A percentile compares a stretch with the other conserved stretches of the same genome.
Evolutionary conservation across 805 yeast species (phyloP).

Genomic region (Priceomyces haplophilus): DNA sequence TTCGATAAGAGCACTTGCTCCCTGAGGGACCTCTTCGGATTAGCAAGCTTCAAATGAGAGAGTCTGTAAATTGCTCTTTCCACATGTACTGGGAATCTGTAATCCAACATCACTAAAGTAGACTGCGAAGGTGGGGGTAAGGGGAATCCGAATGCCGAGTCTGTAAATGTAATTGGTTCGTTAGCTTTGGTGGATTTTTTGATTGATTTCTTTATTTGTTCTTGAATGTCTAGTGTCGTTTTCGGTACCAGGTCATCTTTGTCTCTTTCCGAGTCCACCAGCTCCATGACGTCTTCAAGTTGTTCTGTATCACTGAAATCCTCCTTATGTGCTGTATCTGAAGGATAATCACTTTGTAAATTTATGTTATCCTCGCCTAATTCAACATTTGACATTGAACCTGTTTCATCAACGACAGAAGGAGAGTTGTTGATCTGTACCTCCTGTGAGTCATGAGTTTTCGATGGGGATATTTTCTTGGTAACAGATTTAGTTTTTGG

Average conservation of each 20-base stretch:
- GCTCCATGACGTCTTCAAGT: constrained; percentile 6
- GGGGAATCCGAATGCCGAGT: constrained; percentile 86
- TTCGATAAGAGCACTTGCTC: constrained; percentile 93
- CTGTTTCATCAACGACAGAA: background rate
- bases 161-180: constrained; percentile 52
- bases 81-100: constrained; percentile 89
- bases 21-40: constrained; percentile 83
- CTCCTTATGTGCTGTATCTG: background rate
- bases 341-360: background rate
- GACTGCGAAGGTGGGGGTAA: constrained; percentile 76
- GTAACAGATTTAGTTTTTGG: background rate
- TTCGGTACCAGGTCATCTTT: constrained; percentile 24
- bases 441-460: background rate
- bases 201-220: constrained; percentile 41
- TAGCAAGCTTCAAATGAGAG: constrained; percentile 90
- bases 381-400: background rate
- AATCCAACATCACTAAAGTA: constrained; percentile 75
- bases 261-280: constrained; percentile 10
- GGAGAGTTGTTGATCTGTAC: background rate
- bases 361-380: background rate
- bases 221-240: constrained; percentile 41
- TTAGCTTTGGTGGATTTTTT: constrained; percentile 40
- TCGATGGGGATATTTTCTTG: background rate
- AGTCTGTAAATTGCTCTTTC: constrained; percentile 93
- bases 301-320: background rate